These are phyloP conservation scores for Fimicolochytrium jonesii DNA, from an alignment of 192 early-diverging fungal genomes.

Conservation along the genomic window DNA sequence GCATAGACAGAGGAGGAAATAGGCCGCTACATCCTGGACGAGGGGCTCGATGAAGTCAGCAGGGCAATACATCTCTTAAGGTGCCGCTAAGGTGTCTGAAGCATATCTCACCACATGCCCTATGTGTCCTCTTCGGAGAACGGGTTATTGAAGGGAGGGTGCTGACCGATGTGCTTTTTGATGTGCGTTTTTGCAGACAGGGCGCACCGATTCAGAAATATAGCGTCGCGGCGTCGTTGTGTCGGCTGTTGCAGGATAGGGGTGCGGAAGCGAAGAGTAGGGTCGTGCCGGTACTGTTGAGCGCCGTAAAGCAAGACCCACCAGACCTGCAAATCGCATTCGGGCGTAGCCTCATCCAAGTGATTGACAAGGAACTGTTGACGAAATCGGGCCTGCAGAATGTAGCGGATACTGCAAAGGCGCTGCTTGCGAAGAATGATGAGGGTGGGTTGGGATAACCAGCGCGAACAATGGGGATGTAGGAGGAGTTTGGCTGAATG, in stretches of 20 bases:
- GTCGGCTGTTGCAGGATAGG: slow-evolving; percentile 28
- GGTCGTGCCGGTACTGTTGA: slow-evolving; percentile 33
- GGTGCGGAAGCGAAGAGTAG: slow-evolving; percentile 19
- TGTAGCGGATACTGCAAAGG: slow-evolving; percentile 23
- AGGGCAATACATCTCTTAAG: slow-evolving; percentile 33
- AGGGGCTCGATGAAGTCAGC: slow-evolving; percentile 39
- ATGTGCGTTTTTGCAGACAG: slow-evolving; percentile 19
- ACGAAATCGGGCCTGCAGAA: slow-evolving; percentile 11
- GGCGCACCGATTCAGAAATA: slow-evolving; percentile 36
- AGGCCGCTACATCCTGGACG: slow-evolving; percentile 34
- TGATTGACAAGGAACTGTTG: slow-evolving; percentile 28
- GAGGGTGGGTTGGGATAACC: slow-evolving; percentile 5
- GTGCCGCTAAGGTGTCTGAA: slow-evolving; percentile 16
- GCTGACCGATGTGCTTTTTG: too few relatives aligned
- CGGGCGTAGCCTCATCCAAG: slow-evolving; percentile 11
- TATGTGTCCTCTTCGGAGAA: too few relatives aligned
- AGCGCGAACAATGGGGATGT: neutral
- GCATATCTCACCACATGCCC: neutral
- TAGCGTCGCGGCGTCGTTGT: slow-evolving; percentile 28
- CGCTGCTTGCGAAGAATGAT: slow-evolving; percentile 34
- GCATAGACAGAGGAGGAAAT: slow-evolving; percentile 47
- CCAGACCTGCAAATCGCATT: slow-evolving; percentile 25
- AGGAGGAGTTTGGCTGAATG: neutral
- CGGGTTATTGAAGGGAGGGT: too few relatives aligned
- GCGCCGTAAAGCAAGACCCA: slow-evolving; percentile 15